Base-by-base conservation (phyloP, 345 rosid genomes). In the Anacardium occidentale region DNA sequence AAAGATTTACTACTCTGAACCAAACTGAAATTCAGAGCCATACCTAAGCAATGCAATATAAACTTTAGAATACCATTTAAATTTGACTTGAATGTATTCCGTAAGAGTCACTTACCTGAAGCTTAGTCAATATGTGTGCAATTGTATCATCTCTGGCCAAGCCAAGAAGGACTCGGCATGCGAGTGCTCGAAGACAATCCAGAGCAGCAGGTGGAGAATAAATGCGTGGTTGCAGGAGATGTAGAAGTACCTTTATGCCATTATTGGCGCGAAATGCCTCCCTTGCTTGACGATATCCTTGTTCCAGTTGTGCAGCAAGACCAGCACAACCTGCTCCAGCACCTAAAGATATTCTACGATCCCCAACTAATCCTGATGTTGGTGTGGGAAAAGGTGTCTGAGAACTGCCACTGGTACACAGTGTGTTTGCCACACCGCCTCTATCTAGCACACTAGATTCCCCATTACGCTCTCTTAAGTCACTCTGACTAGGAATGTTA, bases 271-370 rank as follows among this genome's bases (percentile, higher is more conserved):
- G 99, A 44, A 95, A 96, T 69, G 86, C 91, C 70, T 92, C 99
- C 73, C 99, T 92, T 56, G 99, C 99, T 79, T 83, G 92, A 76
- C 98, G 85, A 85, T 95, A 95, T 64, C 90, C 97, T 78, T 91
- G 97, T 80, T 95, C 99, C 86, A 95, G 84, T 79, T 92, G 94
- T 34, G 99, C 94, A 75, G 99, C 98, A 80, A 95, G 97, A 64
- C 99, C 99, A 64, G 99, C 96, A 74, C 85, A 90, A 76, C 99
- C 99, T n/a, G 99, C 89, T 71, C 96, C 99, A 68, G 89, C 88
- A 78, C 99, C 98, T 76, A 95, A 81, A 76, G 89, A 92, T 83
- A 95, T 95, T 77, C 98, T 89, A 48, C 97, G 83, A 79, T 92
- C 98, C 69, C 99, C 99, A 72, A 95, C 99, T 83, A 95, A 84